Percentiles rank a stretch among this genome's conserved stretches.
Evolutionary conservation across 2,329 filamentous ascomycete species (phyloP).

Genomic region (Seiridium unicorne): DNA sequence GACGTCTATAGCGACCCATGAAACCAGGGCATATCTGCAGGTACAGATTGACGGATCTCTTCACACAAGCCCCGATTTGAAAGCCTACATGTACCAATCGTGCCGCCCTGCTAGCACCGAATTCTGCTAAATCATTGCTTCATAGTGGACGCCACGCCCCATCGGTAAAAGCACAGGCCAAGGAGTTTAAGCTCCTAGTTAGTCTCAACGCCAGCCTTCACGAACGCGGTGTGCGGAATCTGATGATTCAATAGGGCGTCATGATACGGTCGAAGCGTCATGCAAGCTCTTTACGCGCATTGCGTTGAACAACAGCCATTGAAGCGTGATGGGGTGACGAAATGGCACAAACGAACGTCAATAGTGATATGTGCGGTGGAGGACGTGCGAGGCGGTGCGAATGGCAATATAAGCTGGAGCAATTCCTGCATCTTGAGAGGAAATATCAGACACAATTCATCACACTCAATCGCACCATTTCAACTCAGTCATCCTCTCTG

Average conservation of each 20-base stretch:
- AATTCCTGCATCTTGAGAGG: too few relatives aligned
- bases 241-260: constrained; percentile 6
- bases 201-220: neutral
- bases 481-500: neutral
- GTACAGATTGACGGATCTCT: neutral
- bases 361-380: too few relatives aligned
- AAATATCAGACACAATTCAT: too few relatives aligned
- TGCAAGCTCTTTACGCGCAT: neutral
- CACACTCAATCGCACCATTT: too few relatives aligned
- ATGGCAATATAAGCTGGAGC: too few relatives aligned
- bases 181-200: neutral
- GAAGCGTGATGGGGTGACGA: neutral
- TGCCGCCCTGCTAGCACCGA: too few relatives aligned
- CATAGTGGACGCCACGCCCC: too few relatives aligned
- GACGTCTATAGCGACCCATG: neutral
- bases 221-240: neutral
- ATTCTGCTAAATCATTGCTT: too few relatives aligned
- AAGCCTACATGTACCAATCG: neutral
- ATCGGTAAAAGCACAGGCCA: neutral
- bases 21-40: neutral
- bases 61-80: neutral
- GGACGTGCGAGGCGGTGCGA: constrained; percentile 4
- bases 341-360: neutral
- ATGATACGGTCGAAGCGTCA: neutral
- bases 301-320: neutral